Base-by-base conservation (phyloP, 495 filamentous ascomycete species). In the Lophiotrema nucula region DNA sequence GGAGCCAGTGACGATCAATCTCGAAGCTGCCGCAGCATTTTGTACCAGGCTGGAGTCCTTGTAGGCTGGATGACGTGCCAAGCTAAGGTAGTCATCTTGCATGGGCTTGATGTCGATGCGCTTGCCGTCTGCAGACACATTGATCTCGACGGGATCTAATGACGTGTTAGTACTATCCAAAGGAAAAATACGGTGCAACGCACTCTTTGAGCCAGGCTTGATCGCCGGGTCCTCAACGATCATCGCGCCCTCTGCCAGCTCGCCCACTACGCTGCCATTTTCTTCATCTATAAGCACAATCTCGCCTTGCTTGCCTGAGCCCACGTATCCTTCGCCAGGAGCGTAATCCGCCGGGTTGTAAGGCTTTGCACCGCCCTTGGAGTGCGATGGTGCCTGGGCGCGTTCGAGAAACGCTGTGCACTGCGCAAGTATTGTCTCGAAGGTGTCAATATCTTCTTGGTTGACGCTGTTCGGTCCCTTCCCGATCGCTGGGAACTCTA, bases 261-360 rank as follows among this genome's bases (percentile, higher is more conserved):
- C 93, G 25, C 93, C 95, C 16, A 98, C 90, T 4, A 97, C 87
- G 69, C 87, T 92, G 45, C 93, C 74, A 77, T 98, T 85, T 60
- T 97, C 92, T 67, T 98, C 93, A 56, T 98, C 89, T 24, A 97
- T 76, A 2, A 98, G 77, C n/a, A 97, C 93, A 56, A 98, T 92
- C 67, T 89, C 85, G 5, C 89, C 89, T 31, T 44, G 61, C 44
- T 44, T 42, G 41, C 56, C 58, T n/a, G 64, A 62, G 1, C 76
- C 68, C 16, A 81, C 80, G 69, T 95, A 92, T 2, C 77, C 89
- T 70, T 93, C 86, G 2, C 90, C 90, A 3, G 88, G 88, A 25
- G 79, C 81, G 71, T 85, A 96, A 60, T 85, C 78, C 11, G 82
- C 82, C 0, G 91, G 91, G 70, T 97, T 91, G 71, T 97, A 96